Evolutionary conservation across 768 basidiomycete genomes (phyloP), one percentile per base, ranked within the genome.

Genomic region (Tulasnella sp.): DNA sequence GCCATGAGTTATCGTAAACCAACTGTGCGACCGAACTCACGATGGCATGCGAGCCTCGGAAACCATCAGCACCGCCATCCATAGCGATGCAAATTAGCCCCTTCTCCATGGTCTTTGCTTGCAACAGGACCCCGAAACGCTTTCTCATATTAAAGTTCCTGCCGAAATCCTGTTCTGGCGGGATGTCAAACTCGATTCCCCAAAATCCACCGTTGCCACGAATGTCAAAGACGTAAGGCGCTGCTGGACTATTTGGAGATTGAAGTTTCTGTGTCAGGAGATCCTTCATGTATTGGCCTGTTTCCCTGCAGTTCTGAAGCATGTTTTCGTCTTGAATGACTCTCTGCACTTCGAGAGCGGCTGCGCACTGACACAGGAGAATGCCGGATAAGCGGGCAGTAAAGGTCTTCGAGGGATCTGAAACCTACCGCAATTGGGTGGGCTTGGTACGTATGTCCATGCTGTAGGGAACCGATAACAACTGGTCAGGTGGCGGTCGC

Each of bases 381-480:
- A 94, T 80, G 2, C 93, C 93, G 82, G 93, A 89, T 11, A 87
- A 89, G 89, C 93, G 58, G 37, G 22, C 80, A 72, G 49, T 39
- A 31, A 37, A 69, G 8, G 29, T 31, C 37, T 39, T 67, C 34
- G 70, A 38, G 58, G 17, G 54, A 36, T 71, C 12, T 29, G 29
- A 19, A 34, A 34, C 67, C 34, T 25, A 70, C 64, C n/a, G 76
- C 76, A 8, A 71, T 37, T 38, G 64, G 76, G 77, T 81, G 19
- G 80, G 87, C 92, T 85, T 93, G 92, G 81, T 93, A 94, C 3
- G 93, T 93, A 82, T 94, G 93, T 0, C 93, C 93, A 82, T 94
- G 92, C 81, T 78, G 71, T n/a, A 40, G 42, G 49, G 8, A 25
- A 34, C 15, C 29, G 15, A 25, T 7, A 14, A 34, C 52, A 72